Percentiles rank a stretch among this genome's conserved stretches.
These are phyloP conservation scores for Ceratobasidium sp. DNA, from an alignment of 1,284 basidiomycete species.

Conservation along the genomic window DNA sequence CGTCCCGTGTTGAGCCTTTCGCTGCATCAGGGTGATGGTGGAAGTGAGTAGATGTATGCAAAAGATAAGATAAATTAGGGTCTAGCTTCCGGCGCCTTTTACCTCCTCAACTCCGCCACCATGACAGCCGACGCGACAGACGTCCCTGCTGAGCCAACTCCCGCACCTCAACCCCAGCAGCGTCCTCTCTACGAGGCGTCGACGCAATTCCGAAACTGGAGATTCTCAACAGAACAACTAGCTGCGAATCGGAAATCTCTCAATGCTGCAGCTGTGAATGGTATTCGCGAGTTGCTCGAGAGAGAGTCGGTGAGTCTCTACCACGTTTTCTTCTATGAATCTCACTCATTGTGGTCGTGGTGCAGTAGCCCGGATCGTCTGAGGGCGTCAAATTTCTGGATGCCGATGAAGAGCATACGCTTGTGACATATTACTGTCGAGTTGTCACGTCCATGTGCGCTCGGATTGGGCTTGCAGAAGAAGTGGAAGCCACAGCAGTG, in stretches of 20 bases:
- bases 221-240: slow-evolving; percentile 77
- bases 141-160: background rate
- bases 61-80: background rate
- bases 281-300: slow-evolving; percentile 78
- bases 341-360: slow-evolving; percentile 38
- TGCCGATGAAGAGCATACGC: slow-evolving; percentile 83
- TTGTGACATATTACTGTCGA: slow-evolving; percentile 88
- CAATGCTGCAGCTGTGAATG: slow-evolving; percentile 76
- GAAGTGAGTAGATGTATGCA: slow-evolving; percentile 29
- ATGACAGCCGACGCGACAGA: slow-evolving; percentile 12
- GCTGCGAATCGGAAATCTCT: slow-evolving; percentile 64
- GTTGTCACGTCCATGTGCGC: slow-evolving; percentile 87
- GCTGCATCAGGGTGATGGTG: slow-evolving; percentile 3
- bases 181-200: slow-evolving; percentile 73
- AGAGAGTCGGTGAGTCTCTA: slow-evolving; percentile 65
- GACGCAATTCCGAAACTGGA: slow-evolving; percentile 88
- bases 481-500: slow-evolving; percentile 91
- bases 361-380: slow-evolving; percentile 68
- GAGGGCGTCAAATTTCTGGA: slow-evolving; percentile 73
- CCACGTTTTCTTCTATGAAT: slow-evolving; percentile 39
- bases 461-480: slow-evolving; percentile 87
- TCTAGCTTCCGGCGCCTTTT: background rate
- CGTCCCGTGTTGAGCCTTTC: slow-evolving; percentile 40
- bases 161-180: background rate
- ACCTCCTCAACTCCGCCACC: background rate